phyloP scores from a whole-genome alignment of 2,329 filamentous ascomycete genomes.

The Xylariaceae sp. region DNA sequence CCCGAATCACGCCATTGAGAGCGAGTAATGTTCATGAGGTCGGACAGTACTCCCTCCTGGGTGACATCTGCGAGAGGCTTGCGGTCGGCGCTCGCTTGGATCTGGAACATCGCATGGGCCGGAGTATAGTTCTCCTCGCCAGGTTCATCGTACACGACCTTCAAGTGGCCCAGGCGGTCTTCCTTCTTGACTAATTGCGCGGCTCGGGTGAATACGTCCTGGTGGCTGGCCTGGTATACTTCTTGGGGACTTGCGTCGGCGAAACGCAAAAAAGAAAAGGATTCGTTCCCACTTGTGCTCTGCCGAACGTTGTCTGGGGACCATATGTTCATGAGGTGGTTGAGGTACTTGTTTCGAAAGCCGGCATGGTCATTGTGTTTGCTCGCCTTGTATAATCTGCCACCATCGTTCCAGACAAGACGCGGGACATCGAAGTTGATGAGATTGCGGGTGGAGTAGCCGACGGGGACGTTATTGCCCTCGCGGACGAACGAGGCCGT shows the following conservation, averaged over 20 bases:
- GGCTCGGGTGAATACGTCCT: conserved; percentile 67
- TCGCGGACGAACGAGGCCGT: conserved; percentile 93
- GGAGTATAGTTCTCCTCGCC: conserved; percentile 58
- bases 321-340: conserved; percentile 87
- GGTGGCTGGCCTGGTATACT: conserved; percentile 60
- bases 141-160: conserved; percentile 62
- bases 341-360: conserved; percentile 69
- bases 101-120: conserved; percentile 72
- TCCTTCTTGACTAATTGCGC: conserved; percentile 47
- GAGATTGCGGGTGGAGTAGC: conserved; percentile 78
- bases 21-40: conserved; percentile 71
- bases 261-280: conserved; percentile 89
- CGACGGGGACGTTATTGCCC: conserved; percentile 68
- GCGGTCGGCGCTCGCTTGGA: conserved; percentile 61
- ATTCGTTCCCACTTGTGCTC: conserved; percentile 51
- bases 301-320: conserved; percentile 67
- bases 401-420: conserved; percentile 73
- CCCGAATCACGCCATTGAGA: conserved; percentile 60
- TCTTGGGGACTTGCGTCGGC: conserved; percentile 70
- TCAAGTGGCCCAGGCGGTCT: conserved; percentile 58
- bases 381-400: conserved; percentile 67
- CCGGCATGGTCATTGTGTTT: conserved; percentile 67
- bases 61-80: conserved; percentile 63
- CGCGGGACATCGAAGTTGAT: conserved; percentile 81
- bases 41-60: conserved; percentile 62